Conservation (phyloP, 306 rosid genomes). For the Hippophae tibetana region DNA sequence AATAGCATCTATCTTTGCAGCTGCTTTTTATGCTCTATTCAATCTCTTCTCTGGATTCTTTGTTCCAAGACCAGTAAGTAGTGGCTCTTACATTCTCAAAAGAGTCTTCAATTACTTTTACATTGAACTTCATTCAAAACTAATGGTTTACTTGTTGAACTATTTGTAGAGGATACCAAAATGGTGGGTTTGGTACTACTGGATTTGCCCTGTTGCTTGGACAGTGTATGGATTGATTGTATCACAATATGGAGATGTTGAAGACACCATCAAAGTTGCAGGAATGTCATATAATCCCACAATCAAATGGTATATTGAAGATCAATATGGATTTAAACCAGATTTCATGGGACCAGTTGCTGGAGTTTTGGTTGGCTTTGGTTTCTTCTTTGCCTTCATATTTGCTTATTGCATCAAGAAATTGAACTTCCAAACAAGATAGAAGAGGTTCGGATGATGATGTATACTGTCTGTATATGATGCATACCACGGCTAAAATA, state of each 20-base stretch:
- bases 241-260: conserved; percentile 25
- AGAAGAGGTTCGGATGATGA: background rate
- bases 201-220: conserved; percentile 28
- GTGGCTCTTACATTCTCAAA: background rate
- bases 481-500: too few species aligned
- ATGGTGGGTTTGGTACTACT: conserved; percentile 32
- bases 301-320: conserved; percentile 20
- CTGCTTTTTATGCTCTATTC: conserved; percentile 22
- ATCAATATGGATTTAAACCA: conserved; percentile 17
- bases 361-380: conserved; percentile 22
- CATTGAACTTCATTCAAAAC: background rate
- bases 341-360: conserved; percentile 27
- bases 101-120: too few species aligned
- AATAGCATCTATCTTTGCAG: conserved; percentile 19
- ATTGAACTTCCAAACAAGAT: conserved; percentile 23
- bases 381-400: conserved; percentile 23
- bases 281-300: conserved; percentile 16
- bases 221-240: conserved; percentile 25
- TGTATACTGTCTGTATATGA: too few species aligned
- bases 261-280: conserved; percentile 20
- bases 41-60: conserved; percentile 25
- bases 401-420: conserved; percentile 19
- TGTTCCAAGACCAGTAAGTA: conserved; percentile 27
- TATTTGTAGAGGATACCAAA: conserved; percentile 24
- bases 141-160: background rate